Conservation (phyloP, 192 early-diverging fungal species). For the Backusella luteola region DNA sequence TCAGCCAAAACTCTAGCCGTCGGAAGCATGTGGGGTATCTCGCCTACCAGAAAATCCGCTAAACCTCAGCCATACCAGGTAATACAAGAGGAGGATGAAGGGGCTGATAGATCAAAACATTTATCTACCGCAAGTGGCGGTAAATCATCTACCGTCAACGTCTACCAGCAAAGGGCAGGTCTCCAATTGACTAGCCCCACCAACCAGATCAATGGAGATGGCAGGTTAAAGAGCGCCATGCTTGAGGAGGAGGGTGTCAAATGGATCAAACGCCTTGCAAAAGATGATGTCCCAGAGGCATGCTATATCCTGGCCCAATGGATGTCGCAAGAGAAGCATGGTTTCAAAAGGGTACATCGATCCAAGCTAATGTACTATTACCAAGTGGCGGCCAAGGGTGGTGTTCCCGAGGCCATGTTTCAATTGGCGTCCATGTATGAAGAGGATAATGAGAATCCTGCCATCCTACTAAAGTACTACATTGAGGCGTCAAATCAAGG, state of each 20-base stretch:
- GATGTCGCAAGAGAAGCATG: constrained; percentile 59
- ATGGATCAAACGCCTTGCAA: constrained; percentile 65
- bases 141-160: neutral
- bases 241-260: constrained; percentile 58
- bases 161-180: neutral
- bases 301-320: constrained; percentile 69
- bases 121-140: neutral
- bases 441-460: constrained; percentile 33
- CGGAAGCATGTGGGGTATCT: constrained; percentile 5
- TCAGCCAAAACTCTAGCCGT: neutral
- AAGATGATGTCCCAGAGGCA: constrained; percentile 65
- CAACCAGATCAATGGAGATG: neutral
- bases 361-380: constrained; percentile 38
- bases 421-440: constrained; percentile 41
- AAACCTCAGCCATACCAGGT: neutral
- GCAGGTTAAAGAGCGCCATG: neutral
- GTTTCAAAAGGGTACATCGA: constrained; percentile 21
- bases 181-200: neutral
- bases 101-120: neutral
- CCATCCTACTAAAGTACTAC: constrained; percentile 44
- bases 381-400: constrained; percentile 60
- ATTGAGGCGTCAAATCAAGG: constrained; percentile 66
- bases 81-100: neutral
- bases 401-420: constrained; percentile 60
- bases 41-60: neutral